Conservation (phyloP, 306 rosid species). For the Trifolium repens region DNA sequence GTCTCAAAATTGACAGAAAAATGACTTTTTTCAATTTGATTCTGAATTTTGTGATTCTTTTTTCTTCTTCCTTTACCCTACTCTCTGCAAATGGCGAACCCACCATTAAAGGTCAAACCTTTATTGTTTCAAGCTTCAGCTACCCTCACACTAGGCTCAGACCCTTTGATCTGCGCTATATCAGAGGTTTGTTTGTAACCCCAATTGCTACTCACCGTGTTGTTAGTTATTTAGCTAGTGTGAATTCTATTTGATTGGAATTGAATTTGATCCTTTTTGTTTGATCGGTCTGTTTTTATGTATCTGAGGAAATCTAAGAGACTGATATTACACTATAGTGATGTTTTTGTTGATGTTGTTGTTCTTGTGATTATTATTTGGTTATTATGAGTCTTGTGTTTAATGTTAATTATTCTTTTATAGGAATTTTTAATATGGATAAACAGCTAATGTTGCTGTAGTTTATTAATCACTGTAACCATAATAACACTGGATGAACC, state of each 20-base stretch:
- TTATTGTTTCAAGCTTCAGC: slow-evolving; percentile 80
- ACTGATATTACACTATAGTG: not conserved
- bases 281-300: not conserved
- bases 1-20: slow-evolving; percentile 2
- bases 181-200: slow-evolving; percentile 63
- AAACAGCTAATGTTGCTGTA: slow-evolving; percentile 10
- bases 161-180: slow-evolving; percentile 73
- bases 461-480: slow-evolving; percentile 2
- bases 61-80: slow-evolving; percentile 39
- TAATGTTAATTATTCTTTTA: not conserved
- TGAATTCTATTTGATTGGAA: slow-evolving; percentile 40
- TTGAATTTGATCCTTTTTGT: slow-evolving; percentile 11
- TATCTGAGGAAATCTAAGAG: slow-evolving; percentile 21
- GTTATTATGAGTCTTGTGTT: not conserved
- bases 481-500: not conserved
- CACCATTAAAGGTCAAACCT: slow-evolving; percentile 49
- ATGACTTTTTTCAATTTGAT: slow-evolving; percentile 65
- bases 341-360: not conserved
- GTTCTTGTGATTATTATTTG: not conserved
- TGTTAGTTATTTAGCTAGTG: not conserved
- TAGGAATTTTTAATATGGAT: not conserved
- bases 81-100: slow-evolving; percentile 47
- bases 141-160: slow-evolving; percentile 66
- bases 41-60: slow-evolving; percentile 38
- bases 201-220: slow-evolving; percentile 26